A percentile compares a stretch with the other conserved stretches of the same genome.
Conservation (phyloP, 163 green algal genomes). For the Picocystis sp. region DNA sequence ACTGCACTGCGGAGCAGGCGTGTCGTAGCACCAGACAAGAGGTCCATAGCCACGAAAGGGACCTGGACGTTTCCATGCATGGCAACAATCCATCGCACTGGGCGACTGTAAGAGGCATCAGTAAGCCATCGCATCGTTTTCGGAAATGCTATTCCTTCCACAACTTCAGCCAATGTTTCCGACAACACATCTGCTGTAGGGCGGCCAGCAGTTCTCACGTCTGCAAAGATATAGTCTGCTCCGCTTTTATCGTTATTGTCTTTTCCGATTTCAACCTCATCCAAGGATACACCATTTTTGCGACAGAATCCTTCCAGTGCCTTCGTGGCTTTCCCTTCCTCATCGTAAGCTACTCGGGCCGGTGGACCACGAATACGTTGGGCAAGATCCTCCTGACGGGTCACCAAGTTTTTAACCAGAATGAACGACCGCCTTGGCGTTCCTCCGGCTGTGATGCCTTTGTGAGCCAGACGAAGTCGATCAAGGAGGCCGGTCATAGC, state of each 20-base stretch:
- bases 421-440: slow-evolving; percentile 74
- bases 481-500: slow-evolving; percentile 47
- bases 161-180: slow-evolving; percentile 51
- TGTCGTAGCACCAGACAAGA: slow-evolving; percentile 32
- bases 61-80: slow-evolving; percentile 64
- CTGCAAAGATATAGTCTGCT: slow-evolving; percentile 67
- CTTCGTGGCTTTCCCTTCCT: slow-evolving; percentile 58
- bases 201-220: slow-evolving; percentile 35
- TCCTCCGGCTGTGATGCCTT: slow-evolving; percentile 43
- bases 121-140: slow-evolving; percentile 84
- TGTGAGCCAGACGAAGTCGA: slow-evolving; percentile 50
- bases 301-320: slow-evolving; percentile 81
- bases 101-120: slow-evolving; percentile 56
- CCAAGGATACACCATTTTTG: slow-evolving; percentile 55
- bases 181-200: slow-evolving; percentile 52
- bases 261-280: slow-evolving; percentile 24
- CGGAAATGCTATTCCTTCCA: slow-evolving; percentile 57
- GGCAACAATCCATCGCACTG: slow-evolving; percentile 84
- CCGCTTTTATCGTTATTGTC: slow-evolving; percentile 38
- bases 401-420: slow-evolving; percentile 48
- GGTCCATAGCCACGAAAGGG: slow-evolving; percentile 40
- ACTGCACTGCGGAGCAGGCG: slow-evolving; percentile 35
- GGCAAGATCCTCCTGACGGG: slow-evolving; percentile 31
- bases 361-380: slow-evolving; percentile 46
- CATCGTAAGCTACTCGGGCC: slow-evolving; percentile 50